Evolutionary conservation across 2,329 filamentous ascomycete species (phyloP), one percentile per base, ranked within the genome.

Genomic region (Trichophaea hybrida): DNA sequence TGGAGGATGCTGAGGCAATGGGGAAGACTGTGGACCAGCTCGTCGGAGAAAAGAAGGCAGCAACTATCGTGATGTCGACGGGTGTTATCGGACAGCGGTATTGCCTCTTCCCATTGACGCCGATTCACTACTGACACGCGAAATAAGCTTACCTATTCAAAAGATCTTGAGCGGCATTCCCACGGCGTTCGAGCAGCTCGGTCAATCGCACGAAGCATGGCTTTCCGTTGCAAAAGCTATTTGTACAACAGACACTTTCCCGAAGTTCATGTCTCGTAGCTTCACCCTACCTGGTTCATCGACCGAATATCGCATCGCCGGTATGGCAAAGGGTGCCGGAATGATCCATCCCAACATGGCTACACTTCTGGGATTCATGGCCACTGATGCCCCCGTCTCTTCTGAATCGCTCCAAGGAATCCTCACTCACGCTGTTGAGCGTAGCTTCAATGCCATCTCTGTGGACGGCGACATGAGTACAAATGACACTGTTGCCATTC

Each of bases 321-420:
- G 93, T 68, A 94, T 94, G 82, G 94, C 91, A 69, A 98, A 98
- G 76, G 93, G 93, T 59, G 93, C 93, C 4, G 93, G 93, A 70
- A 98, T 98, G 93, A 95, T 98, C 72, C 90, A 96, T 71, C 93
- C 93, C 52, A 97, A 98, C 76, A 95, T 98, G 90, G 93, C 89
- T 34, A 98, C 93, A 0, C 80, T 97, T 37, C 82, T 98, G 38
- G 89, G 88, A 57, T 85, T 97, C 62, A 80, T 97, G 69, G 89
- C 88, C 69, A 98, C 93, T 12, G 93, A 98, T 68, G 91, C 85
- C 0, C 86, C 89, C 34, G 80, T 97, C 69, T 78, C 82, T 0
- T 77, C 86, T 2, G 70, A 73, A 0, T 78, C 85, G 7, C 80
- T 96, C 61, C 80, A 83, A 53, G 73, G 77, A 0, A 78, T 93